These are phyloP conservation scores for Naumovozyma dairenensis DNA, from an alignment of 805 yeast genomes.

Conservation along the genomic window DNA sequence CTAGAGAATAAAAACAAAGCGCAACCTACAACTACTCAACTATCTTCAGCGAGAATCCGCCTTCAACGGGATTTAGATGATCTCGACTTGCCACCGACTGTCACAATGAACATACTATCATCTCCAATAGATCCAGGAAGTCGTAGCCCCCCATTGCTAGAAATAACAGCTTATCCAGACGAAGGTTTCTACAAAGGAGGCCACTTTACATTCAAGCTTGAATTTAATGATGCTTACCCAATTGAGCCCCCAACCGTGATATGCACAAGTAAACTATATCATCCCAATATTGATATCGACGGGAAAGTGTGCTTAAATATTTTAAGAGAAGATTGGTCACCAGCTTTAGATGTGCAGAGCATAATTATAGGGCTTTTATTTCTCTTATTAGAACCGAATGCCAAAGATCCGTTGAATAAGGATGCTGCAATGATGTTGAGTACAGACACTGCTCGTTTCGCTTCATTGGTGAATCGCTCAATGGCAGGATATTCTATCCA, in stretches of 20 bases:
- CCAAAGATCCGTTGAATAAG: conserved; percentile 86
- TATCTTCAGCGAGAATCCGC: conserved; percentile 17
- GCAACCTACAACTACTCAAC: neutral
- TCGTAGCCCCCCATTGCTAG: conserved; percentile 9
- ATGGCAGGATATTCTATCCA: conserved; percentile 68
- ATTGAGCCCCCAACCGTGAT: conserved; percentile 85
- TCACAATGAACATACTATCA: conserved; percentile 5
- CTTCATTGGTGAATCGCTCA: conserved; percentile 43
- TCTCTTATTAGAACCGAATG: conserved; percentile 81
- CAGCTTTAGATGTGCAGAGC: conserved; percentile 73
- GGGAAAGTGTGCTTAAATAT: conserved; percentile 92
- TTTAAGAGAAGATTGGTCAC: conserved; percentile 92
- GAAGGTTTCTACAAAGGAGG: conserved; percentile 25
- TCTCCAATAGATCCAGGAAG: conserved; percentile 4
- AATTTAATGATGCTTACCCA: conserved; percentile 66
- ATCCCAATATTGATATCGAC: conserved; percentile 84
- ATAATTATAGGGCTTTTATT: conserved; percentile 78
- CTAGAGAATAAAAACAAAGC: neutral
- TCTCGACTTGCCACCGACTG: conserved; percentile 21
- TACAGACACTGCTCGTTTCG: conserved; percentile 40
- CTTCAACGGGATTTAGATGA: conserved; percentile 19
- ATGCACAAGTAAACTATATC: conserved; percentile 66
- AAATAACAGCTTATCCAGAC: conserved; percentile 19
- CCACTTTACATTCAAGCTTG: conserved; percentile 49
- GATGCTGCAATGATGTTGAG: conserved; percentile 63